A percentile compares a stretch with the other conserved stretches of the same genome.
Conservation (phyloP, 1,139 yeast species). For the Scheffersomyces cryptocercus region DNA sequence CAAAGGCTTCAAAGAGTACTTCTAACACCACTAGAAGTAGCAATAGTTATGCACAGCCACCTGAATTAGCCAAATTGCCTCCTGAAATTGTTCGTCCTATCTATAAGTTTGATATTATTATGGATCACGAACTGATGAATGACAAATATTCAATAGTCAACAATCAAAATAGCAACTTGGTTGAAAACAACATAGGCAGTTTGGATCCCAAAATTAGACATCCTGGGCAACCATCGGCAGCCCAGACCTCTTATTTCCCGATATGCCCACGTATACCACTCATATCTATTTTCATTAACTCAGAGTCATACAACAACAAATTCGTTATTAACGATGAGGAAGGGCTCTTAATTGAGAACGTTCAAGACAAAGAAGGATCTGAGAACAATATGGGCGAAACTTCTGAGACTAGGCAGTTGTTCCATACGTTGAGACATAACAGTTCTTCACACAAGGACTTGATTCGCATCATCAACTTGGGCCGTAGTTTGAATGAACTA, state of each 20-base stretch:
- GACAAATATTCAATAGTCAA: slow-evolving; percentile 29
- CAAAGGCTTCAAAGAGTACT: slow-evolving; percentile 2
- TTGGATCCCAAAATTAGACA: background rate
- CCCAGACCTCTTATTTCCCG: slow-evolving; percentile 10
- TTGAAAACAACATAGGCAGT: no score
- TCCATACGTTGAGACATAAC: slow-evolving; percentile 2
- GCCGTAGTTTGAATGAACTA: slow-evolving; percentile 72
- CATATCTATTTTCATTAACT: slow-evolving; percentile 35
- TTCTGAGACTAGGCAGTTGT: slow-evolving; percentile 4
- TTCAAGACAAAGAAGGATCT: slow-evolving; percentile 27
- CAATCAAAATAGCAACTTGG: slow-evolving; percentile 7
- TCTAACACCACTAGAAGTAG: slow-evolving; percentile 8
- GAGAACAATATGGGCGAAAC: slow-evolving; percentile 17
- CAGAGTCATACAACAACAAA: slow-evolving; percentile 29
- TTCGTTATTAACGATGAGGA: slow-evolving; percentile 34
- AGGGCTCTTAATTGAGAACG: slow-evolving; percentile 13
- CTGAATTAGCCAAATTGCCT: slow-evolving; percentile 44
- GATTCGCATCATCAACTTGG: slow-evolving; percentile 37
- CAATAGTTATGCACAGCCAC: slow-evolving; percentile 31
- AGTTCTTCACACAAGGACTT: slow-evolving; percentile 4
- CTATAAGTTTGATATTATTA: slow-evolving; percentile 48
- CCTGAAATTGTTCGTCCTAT: slow-evolving; percentile 51
- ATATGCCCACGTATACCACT: slow-evolving; percentile 34
- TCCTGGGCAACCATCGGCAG: background rate
- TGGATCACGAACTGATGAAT: slow-evolving; percentile 45